phyloP scores from a whole-genome alignment of 805 yeast genomes.

The Yamadazyma laniorum region DNA sequence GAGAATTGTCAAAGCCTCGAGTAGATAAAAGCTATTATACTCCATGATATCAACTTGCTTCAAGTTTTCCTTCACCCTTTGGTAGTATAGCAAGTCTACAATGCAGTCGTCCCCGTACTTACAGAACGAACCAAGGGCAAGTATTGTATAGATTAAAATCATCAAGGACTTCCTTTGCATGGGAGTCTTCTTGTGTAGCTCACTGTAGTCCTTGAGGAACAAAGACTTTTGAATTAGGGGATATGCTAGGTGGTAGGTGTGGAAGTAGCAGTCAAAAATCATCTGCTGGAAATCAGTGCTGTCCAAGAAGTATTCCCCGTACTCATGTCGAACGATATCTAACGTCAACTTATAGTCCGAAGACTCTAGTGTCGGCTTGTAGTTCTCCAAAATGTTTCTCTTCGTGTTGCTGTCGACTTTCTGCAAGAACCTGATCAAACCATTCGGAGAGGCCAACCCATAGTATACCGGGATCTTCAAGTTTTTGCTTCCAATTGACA shows the following conservation, averaged over 20 bases:
- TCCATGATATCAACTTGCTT: constrained; percentile 49
- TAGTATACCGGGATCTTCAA: constrained; percentile 7
- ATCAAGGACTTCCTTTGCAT: constrained; percentile 38
- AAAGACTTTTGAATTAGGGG: constrained; percentile 1
- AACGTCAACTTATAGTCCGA: constrained; percentile 1
- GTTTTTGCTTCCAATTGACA: constrained; percentile 8
- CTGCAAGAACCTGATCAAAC: constrained; percentile 9
- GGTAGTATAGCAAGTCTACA: constrained; percentile 50
- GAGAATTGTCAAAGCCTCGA: constrained; percentile 41
- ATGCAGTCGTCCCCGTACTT: constrained; percentile 51
- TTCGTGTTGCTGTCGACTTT: constrained; percentile 5
- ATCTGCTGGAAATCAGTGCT: constrained; percentile 4
- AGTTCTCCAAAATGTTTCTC: constrained; percentile 2
- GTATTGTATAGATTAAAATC: constrained; percentile 51
- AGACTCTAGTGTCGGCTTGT: constrained; percentile 1
- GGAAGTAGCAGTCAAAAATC: constrained; percentile 47
- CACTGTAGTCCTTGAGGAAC: constrained; percentile 44
- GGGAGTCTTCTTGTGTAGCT: constrained; percentile 37
- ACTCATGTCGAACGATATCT: constrained; percentile 4
- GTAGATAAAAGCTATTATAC: constrained; percentile 54
- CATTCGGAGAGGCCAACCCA: constrained; percentile 13
- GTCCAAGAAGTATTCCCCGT: constrained; percentile 9
- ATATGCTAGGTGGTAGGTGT: constrained; percentile 41
- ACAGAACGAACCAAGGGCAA: constrained; percentile 74
- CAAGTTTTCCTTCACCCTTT: constrained; percentile 46